phyloP scores from a whole-genome alignment of 495 filamentous ascomycete species.

The Daldinia bambusicola region DNA sequence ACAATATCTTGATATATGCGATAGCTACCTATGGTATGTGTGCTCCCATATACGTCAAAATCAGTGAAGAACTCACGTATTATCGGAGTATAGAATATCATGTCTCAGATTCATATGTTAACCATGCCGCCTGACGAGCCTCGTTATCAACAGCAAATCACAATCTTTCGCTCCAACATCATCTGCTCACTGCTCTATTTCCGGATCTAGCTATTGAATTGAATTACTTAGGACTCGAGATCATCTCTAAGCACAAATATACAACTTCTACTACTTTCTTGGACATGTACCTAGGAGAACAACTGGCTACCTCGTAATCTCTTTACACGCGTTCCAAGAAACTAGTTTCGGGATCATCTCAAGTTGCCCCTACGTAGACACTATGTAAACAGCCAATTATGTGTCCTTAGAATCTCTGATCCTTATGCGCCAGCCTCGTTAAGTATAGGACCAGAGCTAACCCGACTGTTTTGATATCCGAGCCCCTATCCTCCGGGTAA shows the following conservation, averaged over 20 bases:
- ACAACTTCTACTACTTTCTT: background rate
- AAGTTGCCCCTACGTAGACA: too few relatives aligned
- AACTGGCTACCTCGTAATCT: background rate
- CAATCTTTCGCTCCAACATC: constrained; percentile 4
- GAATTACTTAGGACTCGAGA: background rate
- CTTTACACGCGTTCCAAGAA: background rate
- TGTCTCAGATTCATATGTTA: background rate
- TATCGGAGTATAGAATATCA: constrained; percentile 3
- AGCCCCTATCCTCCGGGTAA: background rate
- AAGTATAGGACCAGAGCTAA: background rate
- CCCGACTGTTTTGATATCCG: background rate
- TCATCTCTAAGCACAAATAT: background rate
- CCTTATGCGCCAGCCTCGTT: background rate
- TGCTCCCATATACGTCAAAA: background rate
- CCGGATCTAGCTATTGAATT: background rate
- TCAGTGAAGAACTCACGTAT: background rate
- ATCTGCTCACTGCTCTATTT: background rate
- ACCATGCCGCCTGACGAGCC: constrained; percentile 19
- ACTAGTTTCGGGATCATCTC: too few relatives aligned
- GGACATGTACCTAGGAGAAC: background rate
- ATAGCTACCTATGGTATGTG: background rate
- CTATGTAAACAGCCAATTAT: too few relatives aligned
- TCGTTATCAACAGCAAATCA: constrained; percentile 30
- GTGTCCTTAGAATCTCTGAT: too few relatives aligned
- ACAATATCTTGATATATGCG: background rate